phyloP scores from a whole-genome alignment of 257 asterid species.

The Misopates orontium region DNA sequence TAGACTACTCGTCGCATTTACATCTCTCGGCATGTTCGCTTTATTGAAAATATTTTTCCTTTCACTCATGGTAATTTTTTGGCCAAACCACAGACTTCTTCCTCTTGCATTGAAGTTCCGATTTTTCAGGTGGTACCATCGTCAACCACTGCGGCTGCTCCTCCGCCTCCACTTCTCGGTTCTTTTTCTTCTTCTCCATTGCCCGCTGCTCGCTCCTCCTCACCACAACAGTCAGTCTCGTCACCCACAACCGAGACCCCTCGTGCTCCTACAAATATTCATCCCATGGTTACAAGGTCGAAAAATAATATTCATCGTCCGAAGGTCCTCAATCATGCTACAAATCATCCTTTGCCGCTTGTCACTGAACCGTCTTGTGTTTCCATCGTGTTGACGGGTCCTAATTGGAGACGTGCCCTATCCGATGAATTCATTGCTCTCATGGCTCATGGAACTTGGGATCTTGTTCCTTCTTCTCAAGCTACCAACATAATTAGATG shows the following conservation, averaged over 20 bases:
- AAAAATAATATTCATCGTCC: neutral
- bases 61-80: no score
- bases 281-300: neutral
- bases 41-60: slow-evolving; percentile 7
- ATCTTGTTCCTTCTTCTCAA: neutral
- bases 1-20: neutral
- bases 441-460: neutral
- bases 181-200: no score
- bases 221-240: no score
- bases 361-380: neutral
- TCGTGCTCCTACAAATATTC: neutral
- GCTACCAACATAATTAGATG: neutral
- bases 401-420: neutral
- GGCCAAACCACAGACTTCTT: neutral
- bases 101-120: neutral
- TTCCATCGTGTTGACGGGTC: neutral
- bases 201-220: no score
- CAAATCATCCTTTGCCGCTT: neutral
- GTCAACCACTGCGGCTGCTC: no score
- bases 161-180: no score
- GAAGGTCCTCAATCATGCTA: neutral
- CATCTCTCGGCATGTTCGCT: slow-evolving; percentile 14
- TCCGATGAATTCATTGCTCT: neutral
- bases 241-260: no score
- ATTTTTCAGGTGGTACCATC: neutral